Evolutionary conservation across 1,139 yeast species (phyloP).

Genomic region (Geotrichum restrictum): DNA sequence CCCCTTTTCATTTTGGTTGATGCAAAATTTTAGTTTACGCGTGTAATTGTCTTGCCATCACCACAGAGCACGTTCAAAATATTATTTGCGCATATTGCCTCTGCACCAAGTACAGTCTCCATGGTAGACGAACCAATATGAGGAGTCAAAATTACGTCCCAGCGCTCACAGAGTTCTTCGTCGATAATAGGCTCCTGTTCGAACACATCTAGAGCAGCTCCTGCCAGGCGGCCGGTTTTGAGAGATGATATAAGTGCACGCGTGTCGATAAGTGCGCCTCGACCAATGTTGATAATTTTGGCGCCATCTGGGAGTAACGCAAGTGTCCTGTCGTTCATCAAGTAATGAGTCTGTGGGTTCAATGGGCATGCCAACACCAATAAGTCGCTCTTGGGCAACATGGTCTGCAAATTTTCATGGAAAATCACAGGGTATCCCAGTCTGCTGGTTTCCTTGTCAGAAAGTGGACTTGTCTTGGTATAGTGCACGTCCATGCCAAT

Average conservation of each 20-base stretch:
- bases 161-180: constrained; percentile 51
- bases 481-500: constrained; percentile 69
- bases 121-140: constrained; percentile 72
- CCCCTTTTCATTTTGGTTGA: too few relatives aligned
- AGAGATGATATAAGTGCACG: constrained; percentile 56
- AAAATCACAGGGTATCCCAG: constrained; percentile 44
- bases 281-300: constrained; percentile 71
- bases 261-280: constrained; percentile 73
- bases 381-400: constrained; percentile 50
- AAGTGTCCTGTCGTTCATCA: constrained; percentile 52
- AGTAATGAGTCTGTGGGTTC: constrained; percentile 52
- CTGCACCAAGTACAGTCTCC: constrained; percentile 45
- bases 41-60: constrained; percentile 15
- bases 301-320: constrained; percentile 49
- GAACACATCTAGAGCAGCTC: constrained; percentile 64
- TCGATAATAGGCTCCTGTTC: constrained; percentile 63
- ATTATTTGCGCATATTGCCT: constrained; percentile 47
- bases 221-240: constrained; percentile 63
- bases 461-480: constrained; percentile 52
- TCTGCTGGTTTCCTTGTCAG: constrained; percentile 36
- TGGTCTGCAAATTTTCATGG: constrained; percentile 41
- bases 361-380: constrained; percentile 69
- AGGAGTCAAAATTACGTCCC: constrained; percentile 72
- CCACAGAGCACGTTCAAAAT: constrained; percentile 43
- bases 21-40: too few relatives aligned